Base-by-base conservation (phyloP, 2,329 filamentous ascomycete genomes). In the Nannizziopsis barbatae region DNA sequence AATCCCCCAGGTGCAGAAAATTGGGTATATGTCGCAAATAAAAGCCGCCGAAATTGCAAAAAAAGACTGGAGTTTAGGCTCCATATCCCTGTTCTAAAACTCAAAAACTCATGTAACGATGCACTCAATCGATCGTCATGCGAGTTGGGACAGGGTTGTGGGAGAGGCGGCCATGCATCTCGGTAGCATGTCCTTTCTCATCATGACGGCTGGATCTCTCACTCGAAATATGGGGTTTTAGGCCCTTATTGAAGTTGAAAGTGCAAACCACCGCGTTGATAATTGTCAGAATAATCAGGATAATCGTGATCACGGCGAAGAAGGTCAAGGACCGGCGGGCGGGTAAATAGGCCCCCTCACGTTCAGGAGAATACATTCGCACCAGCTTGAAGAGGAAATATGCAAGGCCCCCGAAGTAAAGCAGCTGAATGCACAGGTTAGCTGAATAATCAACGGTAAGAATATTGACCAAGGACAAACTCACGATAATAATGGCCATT, bases 341-440 rank as follows among this genome's bases (percentile, higher is more conserved):
- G 3, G 90, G 83, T 45, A 74, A 64, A 70, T 96, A 98, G 55
- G 79, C 74, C 1, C 63, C 47, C 45, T 63, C 64, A 57, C 79
- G 77, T 38, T 64, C 65, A 9, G 77, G 71, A 57, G 84, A 80
- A 68, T 94, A 98, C 80, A 98, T 98, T 63, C 92, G 86, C 51
- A 92, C 84, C 47, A 98, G 80, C 75, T 98, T 98, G 79, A 95
- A 98, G 63, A 95, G 77, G 73, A 98, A 98, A 72, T 96, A 98
- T 50, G 82, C 86, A 55, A 96, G 77, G 35, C 82, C 90, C 53
- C 84, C 87, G 55, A 95, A 81, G 69, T 94, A 95, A 50, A 95
- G 76, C 45, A 89, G 60, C 73, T 76, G 52, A 35, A 37, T 3
- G 6, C 14, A 31, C 14, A 42, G 42, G 32, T 51, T 31, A 51